Percentiles rank a stretch among this genome's conserved stretches.
Conservation (phyloP, 2,329 filamentous ascomycete genomes). For the Fusarium proliferatum region DNA sequence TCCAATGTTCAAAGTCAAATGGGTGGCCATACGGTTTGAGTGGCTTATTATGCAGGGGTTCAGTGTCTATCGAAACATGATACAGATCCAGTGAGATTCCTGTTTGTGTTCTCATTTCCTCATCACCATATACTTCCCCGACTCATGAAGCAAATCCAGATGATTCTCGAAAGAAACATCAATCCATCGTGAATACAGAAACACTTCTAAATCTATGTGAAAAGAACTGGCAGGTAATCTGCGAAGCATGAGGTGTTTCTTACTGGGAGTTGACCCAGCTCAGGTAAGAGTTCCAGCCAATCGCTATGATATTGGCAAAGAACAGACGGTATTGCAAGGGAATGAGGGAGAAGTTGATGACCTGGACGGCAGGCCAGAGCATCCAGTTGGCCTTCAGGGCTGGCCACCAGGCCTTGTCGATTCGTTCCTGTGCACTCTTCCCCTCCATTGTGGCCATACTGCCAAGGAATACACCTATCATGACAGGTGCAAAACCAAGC, state of each 20-base stretch:
- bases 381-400: slow-evolving; percentile 87
- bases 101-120: slow-evolving; percentile 6
- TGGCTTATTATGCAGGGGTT: slow-evolving; percentile 18
- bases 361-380: slow-evolving; percentile 88
- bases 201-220: slow-evolving; percentile 37
- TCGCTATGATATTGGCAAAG: slow-evolving; percentile 84
- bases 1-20: background rate
- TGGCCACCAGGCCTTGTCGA: slow-evolving; percentile 74
- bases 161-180: slow-evolving; percentile 2
- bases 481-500: slow-evolving; percentile 82
- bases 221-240: background rate
- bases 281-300: slow-evolving; percentile 74
- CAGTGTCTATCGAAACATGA: slow-evolving; percentile 27
- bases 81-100: slow-evolving; percentile 3
- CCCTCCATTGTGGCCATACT: slow-evolving; percentile 89
- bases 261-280: slow-evolving; percentile 68
- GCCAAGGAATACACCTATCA: slow-evolving; percentile 83
- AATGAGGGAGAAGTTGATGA: slow-evolving; percentile 87
- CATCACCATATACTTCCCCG: slow-evolving; percentile 16
- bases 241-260: background rate
- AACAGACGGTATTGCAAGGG: slow-evolving; percentile 85
- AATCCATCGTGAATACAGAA: slow-evolving; percentile 10
- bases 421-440: slow-evolving; percentile 68
- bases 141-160: slow-evolving; percentile 2
- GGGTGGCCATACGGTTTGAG: slow-evolving; percentile 11